Evolutionary conservation across 495 filamentous ascomycete genomes (phyloP), one percentile per base, ranked within the genome.

Genomic region (Aspergillus bridgeri): DNA sequence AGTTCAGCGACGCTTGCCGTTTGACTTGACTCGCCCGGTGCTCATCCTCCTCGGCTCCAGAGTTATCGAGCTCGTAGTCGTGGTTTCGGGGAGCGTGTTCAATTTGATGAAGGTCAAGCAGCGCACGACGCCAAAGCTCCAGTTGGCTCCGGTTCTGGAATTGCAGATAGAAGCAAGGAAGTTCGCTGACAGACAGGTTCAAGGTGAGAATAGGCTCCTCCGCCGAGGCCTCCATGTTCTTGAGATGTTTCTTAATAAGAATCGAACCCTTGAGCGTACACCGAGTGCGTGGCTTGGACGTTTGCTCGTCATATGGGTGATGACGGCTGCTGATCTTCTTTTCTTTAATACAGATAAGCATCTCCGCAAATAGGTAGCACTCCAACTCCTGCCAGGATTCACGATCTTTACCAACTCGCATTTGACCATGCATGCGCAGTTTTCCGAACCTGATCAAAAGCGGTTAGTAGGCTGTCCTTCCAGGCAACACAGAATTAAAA

Each of bases 281-380:
- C 53, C 90, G 85, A 3, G 81, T 86, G 6, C 81, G 70, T 69
- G 89, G 79, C 64, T 77, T 79, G 23, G 78, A 67, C n/a, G 72
- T 69, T 5, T 79, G 79, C 17, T 85, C 83, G 27, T 81, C 76
- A 22, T 75, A 76, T 23, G 83, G 82, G 42, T 84, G 82, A 61
- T 70, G 69, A 62, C 69, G 70, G 6, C 81, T 79, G 4, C 76
- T 60, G 23, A 79, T 71, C 71, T 92, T 95, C 81, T 96, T 97
- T 67, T 98, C 94, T 73, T 97, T 99, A 58, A 98, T 91, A 69
- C 94, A 99, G 61, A 99, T 99, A 52, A 99, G 91, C 94, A 99
- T 99, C 73, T 98, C 94, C 3, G 88, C 89, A 67, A 98, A 99
- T 20, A 99, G 82, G 73, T 90, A 99, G 70, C 95, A 99, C 69